These are phyloP conservation scores for Neurospora pannonica DNA, from an alignment of 495 filamentous ascomycete species.

Conservation along the genomic window DNA sequence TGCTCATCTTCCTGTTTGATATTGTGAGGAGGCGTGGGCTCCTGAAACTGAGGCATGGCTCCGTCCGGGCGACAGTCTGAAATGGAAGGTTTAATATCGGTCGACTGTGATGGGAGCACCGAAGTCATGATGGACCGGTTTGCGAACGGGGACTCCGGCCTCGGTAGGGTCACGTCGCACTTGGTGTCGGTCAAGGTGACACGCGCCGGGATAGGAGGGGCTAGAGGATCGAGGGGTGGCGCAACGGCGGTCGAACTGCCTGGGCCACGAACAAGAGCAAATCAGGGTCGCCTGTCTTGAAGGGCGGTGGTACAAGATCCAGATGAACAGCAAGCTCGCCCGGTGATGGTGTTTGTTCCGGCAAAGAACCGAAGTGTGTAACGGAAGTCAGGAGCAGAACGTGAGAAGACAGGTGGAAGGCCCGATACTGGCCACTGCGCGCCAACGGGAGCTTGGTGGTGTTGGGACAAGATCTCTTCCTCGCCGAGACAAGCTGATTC, in stretches of 20 bases:
- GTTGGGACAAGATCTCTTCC: constrained; percentile 13
- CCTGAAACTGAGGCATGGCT: constrained; percentile 34
- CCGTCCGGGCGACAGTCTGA: constrained; percentile 24
- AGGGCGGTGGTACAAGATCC: not conserved
- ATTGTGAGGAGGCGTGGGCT: constrained; percentile 30
- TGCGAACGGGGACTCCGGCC: constrained; percentile 12
- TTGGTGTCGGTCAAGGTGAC: constrained; percentile 10
- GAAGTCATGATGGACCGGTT: constrained; percentile 35
- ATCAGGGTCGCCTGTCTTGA: constrained; percentile 12
- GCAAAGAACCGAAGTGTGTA: not conserved
- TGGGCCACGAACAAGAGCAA: constrained; percentile 8
- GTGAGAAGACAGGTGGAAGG: not conserved
- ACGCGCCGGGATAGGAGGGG: constrained; percentile 9
- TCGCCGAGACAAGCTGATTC: constrained; percentile 19
- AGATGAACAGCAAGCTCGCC: not conserved
- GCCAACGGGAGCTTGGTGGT: constrained; percentile 6
- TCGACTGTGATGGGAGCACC: constrained; percentile 33
- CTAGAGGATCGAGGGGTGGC: constrained; percentile 4
- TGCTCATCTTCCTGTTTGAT: constrained; percentile 36
- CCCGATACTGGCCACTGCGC: not conserved
- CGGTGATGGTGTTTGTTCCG: not conserved
- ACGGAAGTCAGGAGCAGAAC: not conserved
- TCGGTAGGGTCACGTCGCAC: constrained; percentile 7
- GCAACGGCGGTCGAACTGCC: constrained; percentile 9
- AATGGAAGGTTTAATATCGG: constrained; percentile 29